These are phyloP conservation scores for Litchi chinensis DNA, from an alignment of 345 rosid species.

Conservation along the genomic window DNA sequence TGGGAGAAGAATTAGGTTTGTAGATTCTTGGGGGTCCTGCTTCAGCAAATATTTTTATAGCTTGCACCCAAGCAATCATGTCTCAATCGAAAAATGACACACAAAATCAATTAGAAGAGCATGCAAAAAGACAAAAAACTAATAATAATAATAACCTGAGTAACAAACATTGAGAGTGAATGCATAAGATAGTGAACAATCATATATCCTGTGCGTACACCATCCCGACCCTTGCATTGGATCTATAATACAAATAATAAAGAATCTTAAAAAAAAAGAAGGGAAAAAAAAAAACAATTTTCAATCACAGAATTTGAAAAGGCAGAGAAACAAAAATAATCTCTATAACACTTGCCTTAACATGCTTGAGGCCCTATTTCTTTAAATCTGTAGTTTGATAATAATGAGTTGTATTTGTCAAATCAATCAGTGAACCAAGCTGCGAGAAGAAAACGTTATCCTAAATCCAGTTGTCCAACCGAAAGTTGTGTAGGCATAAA, in stretches of 20 bases:
- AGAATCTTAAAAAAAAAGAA: too few species aligned
- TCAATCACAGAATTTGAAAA: constrained; percentile 6
- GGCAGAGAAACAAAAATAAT: not conserved
- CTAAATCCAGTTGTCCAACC: not conserved
- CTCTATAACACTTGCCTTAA: constrained; percentile 57
- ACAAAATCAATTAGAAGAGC: constrained; percentile 8
- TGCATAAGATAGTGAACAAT: constrained; percentile 93
- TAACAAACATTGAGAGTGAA: constrained; percentile 67
- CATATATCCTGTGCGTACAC: constrained; percentile 98
- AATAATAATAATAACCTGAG: constrained; percentile 65
- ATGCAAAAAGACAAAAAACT: not conserved
- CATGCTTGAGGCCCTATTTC: constrained; percentile 85
- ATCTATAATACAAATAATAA: constrained; percentile 52
- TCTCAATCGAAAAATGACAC: not conserved
- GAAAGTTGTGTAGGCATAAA: not conserved
- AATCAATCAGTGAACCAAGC: constrained; percentile 97
- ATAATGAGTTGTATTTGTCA: constrained; percentile 92
- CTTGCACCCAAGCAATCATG: constrained; percentile 44
- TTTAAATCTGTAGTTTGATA: constrained; percentile 71
- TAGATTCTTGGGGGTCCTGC: constrained; percentile 98
- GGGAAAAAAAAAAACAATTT: not conserved
- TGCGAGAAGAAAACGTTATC: constrained; percentile 27
- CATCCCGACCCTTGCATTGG: constrained; percentile 86
- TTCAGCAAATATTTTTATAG: constrained; percentile 70
- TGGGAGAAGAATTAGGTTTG: constrained; percentile 88